These are phyloP conservation scores for Asparagopsis taxiformis DNA, from an alignment of 31 red algal genomes.

Conservation along the genomic window DNA sequence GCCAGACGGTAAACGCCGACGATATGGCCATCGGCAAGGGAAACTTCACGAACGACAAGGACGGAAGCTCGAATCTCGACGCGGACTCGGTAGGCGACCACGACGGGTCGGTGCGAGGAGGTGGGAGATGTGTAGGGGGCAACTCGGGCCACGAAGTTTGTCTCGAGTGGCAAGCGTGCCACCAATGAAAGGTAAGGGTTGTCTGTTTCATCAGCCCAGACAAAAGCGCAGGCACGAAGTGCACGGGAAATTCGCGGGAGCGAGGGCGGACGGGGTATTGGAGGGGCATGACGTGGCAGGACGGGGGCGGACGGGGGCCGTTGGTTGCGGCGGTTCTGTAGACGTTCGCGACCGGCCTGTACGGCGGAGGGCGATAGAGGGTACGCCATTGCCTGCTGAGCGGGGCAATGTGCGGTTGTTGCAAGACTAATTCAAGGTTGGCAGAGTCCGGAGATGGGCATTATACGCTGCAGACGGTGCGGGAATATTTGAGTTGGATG, in stretches of 20 bases:
- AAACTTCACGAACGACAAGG: slow-evolving; percentile 2
- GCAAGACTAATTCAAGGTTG: too few species aligned
- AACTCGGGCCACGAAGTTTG: background rate
- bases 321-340: background rate
- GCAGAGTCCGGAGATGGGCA: background rate
- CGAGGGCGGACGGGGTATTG: too few species aligned
- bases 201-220: too few species aligned
- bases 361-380: slow-evolving; percentile 1
- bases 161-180: background rate
- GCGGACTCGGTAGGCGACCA: background rate
- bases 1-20: too few species aligned
- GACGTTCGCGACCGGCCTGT: background rate
- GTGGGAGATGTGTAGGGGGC: slow-evolving; percentile 1
- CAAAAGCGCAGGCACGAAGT: too few species aligned
- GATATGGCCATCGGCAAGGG: too few species aligned
- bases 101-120: too few species aligned
- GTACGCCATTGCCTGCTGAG: background rate
- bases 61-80: background rate
- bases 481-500: background rate
- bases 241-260: too few species aligned
- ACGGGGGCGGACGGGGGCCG: too few species aligned
- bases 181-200: slow-evolving; percentile 1
- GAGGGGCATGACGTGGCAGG: too few species aligned
- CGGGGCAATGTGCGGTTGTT: background rate
- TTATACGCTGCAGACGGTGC: background rate